phyloP scores from a whole-genome alignment of 2,329 filamentous ascomycete species.

The Tolypocladium amazonense region DNA sequence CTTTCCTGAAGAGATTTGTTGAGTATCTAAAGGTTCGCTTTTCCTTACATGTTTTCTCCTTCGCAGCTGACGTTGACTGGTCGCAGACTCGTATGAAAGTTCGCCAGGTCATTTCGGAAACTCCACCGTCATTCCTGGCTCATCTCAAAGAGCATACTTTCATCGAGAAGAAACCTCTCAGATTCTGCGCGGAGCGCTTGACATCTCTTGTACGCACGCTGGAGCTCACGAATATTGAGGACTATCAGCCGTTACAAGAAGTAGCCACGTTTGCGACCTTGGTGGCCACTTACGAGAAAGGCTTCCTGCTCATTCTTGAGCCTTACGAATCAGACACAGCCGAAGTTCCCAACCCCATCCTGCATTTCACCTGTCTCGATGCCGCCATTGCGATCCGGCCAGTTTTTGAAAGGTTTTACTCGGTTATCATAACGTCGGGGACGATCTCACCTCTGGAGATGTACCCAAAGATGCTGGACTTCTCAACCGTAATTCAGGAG shows the following conservation, averaged over 20 bases:
- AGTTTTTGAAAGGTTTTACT: conserved; percentile 94
- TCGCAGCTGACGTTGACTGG: background rate
- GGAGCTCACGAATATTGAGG: conserved; percentile 94
- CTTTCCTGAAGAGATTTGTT: conserved; percentile 92
- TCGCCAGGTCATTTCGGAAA: conserved; percentile 93
- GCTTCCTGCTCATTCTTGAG: conserved; percentile 92
- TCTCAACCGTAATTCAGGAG: conserved; percentile 85
- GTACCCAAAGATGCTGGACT: conserved; percentile 98
- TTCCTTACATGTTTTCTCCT: background rate
- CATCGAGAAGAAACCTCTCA: conserved; percentile 89
- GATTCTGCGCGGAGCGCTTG: conserved; percentile 89
- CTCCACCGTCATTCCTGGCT: conserved; percentile 82
- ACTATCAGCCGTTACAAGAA: conserved; percentile 93
- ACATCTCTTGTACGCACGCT: conserved; percentile 91
- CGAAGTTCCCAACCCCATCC: conserved; percentile 89
- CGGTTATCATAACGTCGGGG: conserved; percentile 95
- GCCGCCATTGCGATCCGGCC: conserved; percentile 97
- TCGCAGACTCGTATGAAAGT: conserved; percentile 89
- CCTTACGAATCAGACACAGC: conserved; percentile 93
- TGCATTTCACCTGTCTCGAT: conserved; percentile 94
- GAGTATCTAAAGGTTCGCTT: conserved; percentile 71
- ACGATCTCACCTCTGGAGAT: conserved; percentile 96
- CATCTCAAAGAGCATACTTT: conserved; percentile 94
- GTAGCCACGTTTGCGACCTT: conserved; percentile 96
- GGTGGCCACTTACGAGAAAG: conserved; percentile 92